Conservation (phyloP, 78 protist genomes). For the Mantamonas sphyraenae region DNA sequence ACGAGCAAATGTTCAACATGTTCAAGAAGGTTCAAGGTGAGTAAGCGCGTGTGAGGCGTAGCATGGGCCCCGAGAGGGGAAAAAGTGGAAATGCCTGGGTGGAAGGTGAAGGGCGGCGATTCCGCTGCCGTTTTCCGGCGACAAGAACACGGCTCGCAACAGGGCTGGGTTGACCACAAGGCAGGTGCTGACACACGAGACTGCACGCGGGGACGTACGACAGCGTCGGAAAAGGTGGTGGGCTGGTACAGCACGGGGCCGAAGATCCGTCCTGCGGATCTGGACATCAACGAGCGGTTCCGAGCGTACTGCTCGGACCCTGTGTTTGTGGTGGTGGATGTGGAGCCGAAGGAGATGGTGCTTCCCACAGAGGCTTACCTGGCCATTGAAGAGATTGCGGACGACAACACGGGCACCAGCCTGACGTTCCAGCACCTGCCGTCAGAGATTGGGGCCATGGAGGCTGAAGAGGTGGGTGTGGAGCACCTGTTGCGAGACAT, state of each 20-base stretch:
- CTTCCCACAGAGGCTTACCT: slow-evolving; percentile 80
- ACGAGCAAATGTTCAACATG: slow-evolving; percentile 86
- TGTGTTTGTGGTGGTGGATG: slow-evolving; percentile 74
- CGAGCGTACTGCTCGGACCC: slow-evolving; percentile 74
- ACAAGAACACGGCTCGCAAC: not conserved
- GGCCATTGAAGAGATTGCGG: slow-evolving; percentile 68
- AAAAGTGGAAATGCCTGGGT: not conserved
- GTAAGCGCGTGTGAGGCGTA: too few species aligned
- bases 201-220: not conserved
- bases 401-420: slow-evolving; percentile 57
- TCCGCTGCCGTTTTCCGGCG: not conserved
- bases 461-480: slow-evolving; percentile 96
- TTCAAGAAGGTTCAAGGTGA: slow-evolving; percentile 82
- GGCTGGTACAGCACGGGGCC: slow-evolving; percentile 99
- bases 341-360: slow-evolving; percentile 53
- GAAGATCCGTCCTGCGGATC: slow-evolving; percentile 72
- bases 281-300: slow-evolving; percentile 77
- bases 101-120: not conserved
- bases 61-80: not conserved
- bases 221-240: slow-evolving; percentile 81
- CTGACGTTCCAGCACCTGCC: slow-evolving; percentile 83
- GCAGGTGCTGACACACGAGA: not conserved
- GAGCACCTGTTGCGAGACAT: slow-evolving; percentile 85
- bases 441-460: slow-evolving; percentile 78
- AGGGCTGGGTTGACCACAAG: not conserved